Base-by-base conservation (phyloP, 768 basidiomycete species). In the Psilocybe tampanensis region DNA sequence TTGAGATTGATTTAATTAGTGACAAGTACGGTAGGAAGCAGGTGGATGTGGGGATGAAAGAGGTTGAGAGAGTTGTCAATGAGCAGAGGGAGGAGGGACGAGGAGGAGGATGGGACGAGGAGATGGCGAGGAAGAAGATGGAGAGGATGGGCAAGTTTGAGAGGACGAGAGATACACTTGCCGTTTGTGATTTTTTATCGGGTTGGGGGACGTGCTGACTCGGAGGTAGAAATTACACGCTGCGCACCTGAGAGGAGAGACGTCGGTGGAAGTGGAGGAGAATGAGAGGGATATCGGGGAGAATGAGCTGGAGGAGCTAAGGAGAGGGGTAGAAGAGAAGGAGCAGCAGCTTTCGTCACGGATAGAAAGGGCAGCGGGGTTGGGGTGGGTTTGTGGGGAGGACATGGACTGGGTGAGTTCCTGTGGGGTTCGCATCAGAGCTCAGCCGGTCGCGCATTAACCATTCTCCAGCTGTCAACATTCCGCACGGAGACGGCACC, bases 381-480 rank as follows among this genome's bases (percentile, higher is more conserved):
- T 71, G 9, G 67, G 63, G 11, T 68, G 63, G 61, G 45, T 67
- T 42, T 70, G 68, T 53, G 67, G 70, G 39, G 64, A 68, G 24
- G 61, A 66, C 17, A 66, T 68, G 43, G 59, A 66, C 34, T 58
- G 68, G 39, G 70, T 67, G 32, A 39, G 68, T 62, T 34, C 3
- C 18, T 24, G 3, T n/a, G 7, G 22, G 12, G 33, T 34, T 34
- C 33, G 33, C 15, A 7, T 44, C 36, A 22, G 21, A 18, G 7
- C 34, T 44, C 32, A 21, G 13, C 32, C 17, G 3, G 17, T 29
- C 21, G 18, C 17, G 36, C 34, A 43, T 44, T 17, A 49, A 9
- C 15, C 12, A 18, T 18, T 43, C 8, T 36, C 21, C 42, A 71
- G 70, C 67, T 71, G 42, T 60, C 63, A 1, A 59, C 64, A 13